These are phyloP conservation scores for Cyberlindnera maclurae DNA, from an alignment of 805 yeast genomes.

Conservation along the genomic window DNA sequence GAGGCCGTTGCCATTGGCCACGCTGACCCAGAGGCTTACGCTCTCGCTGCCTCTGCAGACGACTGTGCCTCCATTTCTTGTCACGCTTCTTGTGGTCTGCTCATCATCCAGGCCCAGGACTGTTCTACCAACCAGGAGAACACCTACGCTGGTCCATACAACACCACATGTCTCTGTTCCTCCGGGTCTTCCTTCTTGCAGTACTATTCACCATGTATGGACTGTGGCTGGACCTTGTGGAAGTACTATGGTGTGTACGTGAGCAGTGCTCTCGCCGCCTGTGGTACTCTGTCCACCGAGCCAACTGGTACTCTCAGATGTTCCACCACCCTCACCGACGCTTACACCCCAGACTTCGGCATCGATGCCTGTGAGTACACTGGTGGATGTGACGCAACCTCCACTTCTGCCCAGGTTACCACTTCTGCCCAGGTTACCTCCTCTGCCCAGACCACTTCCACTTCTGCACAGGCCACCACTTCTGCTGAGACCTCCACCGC, in stretches of 20 bases:
- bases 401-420: constrained; percentile 4
- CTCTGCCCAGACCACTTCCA: constrained; percentile 5
- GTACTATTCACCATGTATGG: constrained; percentile 23
- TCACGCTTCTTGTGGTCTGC: constrained; percentile 26
- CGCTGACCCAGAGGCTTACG: constrained; percentile 18
- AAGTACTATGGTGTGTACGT: constrained; percentile 25
- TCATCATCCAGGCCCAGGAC: constrained; percentile 23
- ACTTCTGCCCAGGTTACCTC: constrained; percentile 11
- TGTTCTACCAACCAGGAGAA: constrained; percentile 16
- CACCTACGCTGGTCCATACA: constrained; percentile 9
- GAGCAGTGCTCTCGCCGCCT: constrained; percentile 21
- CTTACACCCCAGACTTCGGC: constrained; percentile 3
- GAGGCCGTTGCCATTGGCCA: constrained; percentile 9
- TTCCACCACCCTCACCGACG: constrained; percentile 17
- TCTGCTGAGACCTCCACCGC: constrained; percentile 7
- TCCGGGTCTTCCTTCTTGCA: constrained; percentile 16
- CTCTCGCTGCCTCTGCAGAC: constrained; percentile 18
- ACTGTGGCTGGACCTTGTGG: constrained; percentile 33
- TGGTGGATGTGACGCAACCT: constrained; percentile 26
- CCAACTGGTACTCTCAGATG: constrained; percentile 29
- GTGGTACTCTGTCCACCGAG: constrained; percentile 18
- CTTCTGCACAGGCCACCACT: constrained; percentile 7
- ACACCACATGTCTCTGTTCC: constrained; percentile 16
- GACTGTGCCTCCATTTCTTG: constrained; percentile 23
- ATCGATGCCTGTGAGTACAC: constrained; percentile 28